phyloP scores from a whole-genome alignment of 768 basidiomycete genomes.

The Boletus speciosus region DNA sequence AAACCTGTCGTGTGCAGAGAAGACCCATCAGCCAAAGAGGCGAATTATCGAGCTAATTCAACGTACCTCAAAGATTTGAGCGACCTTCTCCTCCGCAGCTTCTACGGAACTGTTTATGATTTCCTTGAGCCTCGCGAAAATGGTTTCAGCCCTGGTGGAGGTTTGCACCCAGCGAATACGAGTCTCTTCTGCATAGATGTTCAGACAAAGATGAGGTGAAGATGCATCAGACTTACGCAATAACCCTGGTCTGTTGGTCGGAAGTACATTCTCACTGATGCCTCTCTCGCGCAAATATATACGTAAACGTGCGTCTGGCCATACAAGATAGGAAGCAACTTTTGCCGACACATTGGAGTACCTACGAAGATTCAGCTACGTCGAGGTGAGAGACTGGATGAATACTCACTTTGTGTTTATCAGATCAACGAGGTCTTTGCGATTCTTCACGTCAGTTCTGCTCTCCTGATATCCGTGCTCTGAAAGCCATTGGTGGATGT shows the following conservation, averaged over 20 bases:
- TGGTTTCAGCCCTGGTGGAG: constrained; percentile 49
- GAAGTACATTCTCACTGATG: constrained; percentile 64
- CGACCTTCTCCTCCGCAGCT: constrained; percentile 75
- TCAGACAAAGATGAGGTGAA: neutral
- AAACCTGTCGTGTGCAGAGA: constrained; percentile 17
- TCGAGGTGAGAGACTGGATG: neutral
- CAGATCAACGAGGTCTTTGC: constrained; percentile 71
- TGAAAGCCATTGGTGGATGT: constrained; percentile 70
- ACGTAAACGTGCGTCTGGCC: constrained; percentile 92
- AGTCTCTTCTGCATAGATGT: constrained; percentile 52
- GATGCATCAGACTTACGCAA: constrained; percentile 50
- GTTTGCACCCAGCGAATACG: constrained; percentile 78
- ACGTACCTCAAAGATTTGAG: constrained; percentile 38
- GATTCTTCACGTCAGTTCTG: constrained; percentile 51
- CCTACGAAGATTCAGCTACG: constrained; percentile 32
- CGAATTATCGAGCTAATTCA: neutral
- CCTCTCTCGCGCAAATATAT: constrained; percentile 82
- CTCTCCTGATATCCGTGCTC: constrained; percentile 62
- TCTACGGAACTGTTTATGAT: constrained; percentile 65
- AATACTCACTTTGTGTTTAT: constrained; percentile 63
- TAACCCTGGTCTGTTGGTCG: constrained; percentile 66
- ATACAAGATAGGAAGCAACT: constrained; percentile 69
- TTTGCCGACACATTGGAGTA: constrained; percentile 46
- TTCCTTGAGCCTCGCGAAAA: constrained; percentile 62
- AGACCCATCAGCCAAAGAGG: neutral